phyloP scores from a whole-genome alignment of 2,329 filamentous ascomycete species.

The Fusarium sp. region DNA sequence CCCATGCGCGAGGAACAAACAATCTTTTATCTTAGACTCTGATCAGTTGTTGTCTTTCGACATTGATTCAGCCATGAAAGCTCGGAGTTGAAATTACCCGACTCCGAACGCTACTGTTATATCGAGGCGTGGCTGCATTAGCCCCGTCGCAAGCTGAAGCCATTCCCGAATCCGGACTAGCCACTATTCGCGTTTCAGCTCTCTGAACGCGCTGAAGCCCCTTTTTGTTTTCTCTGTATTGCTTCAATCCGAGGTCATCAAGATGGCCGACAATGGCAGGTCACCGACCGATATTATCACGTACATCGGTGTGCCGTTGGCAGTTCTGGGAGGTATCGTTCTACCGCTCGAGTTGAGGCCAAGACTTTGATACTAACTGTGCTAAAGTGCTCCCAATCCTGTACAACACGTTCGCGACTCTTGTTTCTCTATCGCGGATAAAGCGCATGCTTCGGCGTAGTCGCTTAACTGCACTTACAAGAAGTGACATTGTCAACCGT shows the following conservation, averaged over 20 bases:
- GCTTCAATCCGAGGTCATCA: background rate
- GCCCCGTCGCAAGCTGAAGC: background rate
- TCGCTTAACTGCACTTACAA: slow-evolving; percentile 69
- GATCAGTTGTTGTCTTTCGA: background rate
- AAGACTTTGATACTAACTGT: slow-evolving; percentile 4
- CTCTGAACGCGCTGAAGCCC: slow-evolving; percentile 3
- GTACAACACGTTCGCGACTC: slow-evolving; percentile 72
- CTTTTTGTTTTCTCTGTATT: slow-evolving; percentile 2
- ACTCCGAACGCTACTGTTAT: background rate
- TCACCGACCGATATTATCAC: slow-evolving; percentile 65
- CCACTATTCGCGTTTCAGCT: slow-evolving; percentile 13
- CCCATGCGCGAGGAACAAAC: fast-evolving
- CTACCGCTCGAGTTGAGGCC: no score
- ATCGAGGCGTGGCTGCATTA: slow-evolving; percentile 11
- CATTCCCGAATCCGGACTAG: slow-evolving; percentile 24
- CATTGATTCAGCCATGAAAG: background rate
- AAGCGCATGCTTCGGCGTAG: slow-evolving; percentile 68
- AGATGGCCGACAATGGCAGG: slow-evolving; percentile 49
- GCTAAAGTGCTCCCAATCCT: slow-evolving; percentile 69
- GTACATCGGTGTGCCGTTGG: slow-evolving; percentile 69
- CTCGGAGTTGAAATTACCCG: background rate
- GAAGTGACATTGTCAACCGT: slow-evolving; percentile 73
- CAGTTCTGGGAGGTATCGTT: slow-evolving; percentile 61
- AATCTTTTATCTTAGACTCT: background rate
- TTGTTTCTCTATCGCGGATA: slow-evolving; percentile 71